Evolutionary conservation across 2,329 filamentous ascomycete genomes (phyloP).

Genomic region (Aureobasidium zeae): DNA sequence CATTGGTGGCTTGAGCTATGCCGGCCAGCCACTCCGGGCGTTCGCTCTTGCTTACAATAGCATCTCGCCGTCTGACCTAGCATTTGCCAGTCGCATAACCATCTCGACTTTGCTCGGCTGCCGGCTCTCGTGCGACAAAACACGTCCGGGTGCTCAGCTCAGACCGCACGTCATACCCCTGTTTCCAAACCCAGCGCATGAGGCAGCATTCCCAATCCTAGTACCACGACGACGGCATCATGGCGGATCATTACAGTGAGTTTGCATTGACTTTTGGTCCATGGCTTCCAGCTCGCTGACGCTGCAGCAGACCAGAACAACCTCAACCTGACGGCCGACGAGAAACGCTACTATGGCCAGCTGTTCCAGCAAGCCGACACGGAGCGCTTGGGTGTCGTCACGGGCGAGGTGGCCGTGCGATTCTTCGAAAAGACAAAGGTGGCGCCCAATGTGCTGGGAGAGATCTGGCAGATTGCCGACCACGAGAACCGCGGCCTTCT

Average conservation of each 20-base stretch:
- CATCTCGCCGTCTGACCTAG: no score
- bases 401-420: constrained; percentile 88
- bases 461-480: constrained; percentile 99
- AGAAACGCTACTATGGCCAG: constrained; percentile 88
- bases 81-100: no score
- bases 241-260: constrained; percentile 17
- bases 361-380: constrained; percentile 89
- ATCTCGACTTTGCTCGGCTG: no score
- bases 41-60: no score
- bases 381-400: constrained; percentile 85
- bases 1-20: no score
- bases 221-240: constrained; percentile 7
- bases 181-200: constrained; percentile 7
- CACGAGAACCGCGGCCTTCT: constrained; percentile 91
- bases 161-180: constrained; percentile 10
- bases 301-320: constrained; percentile 24
- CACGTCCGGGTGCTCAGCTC: no score
- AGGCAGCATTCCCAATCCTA: no score
- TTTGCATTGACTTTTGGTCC: no score
- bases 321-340: constrained; percentile 71
- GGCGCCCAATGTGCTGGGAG: constrained; percentile 73
- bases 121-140: no score
- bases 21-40: no score
- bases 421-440: constrained; percentile 97
- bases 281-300: constrained; percentile 15